Evolutionary conservation across 2,329 filamentous ascomycete species (phyloP).

Genomic region (Cladosporium austrohemisphaericum): DNA sequence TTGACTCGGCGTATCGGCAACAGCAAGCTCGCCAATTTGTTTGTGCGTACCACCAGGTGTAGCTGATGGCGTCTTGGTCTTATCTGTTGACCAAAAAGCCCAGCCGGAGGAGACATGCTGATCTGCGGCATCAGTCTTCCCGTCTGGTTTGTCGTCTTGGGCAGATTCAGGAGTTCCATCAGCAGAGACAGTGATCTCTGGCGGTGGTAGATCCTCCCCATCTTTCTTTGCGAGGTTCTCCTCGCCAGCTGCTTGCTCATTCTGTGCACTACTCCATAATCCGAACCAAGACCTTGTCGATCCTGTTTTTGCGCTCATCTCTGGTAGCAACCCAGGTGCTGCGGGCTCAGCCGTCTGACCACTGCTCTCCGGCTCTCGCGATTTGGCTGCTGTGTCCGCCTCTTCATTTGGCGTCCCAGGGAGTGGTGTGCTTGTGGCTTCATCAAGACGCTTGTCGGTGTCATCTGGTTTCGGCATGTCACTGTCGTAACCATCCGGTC

Average conservation of each 20-base stretch:
- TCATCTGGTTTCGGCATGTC: slow-evolving; percentile 37
- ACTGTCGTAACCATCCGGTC: slow-evolving; percentile 44
- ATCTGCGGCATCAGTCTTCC: slow-evolving; percentile 21
- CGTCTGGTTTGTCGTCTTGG: slow-evolving; percentile 3
- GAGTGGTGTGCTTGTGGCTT: slow-evolving; percentile 40
- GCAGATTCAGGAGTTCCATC: slow-evolving; percentile 14
- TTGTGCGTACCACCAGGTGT: slow-evolving; percentile 57
- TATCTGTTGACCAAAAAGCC: slow-evolving; percentile 74
- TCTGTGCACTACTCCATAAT: slow-evolving; percentile 47
- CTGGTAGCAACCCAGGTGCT: slow-evolving; percentile 18
- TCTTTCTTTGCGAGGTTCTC: slow-evolving; percentile 22
- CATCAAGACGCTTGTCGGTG: slow-evolving; percentile 28
- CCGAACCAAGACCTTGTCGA: slow-evolving; percentile 45
- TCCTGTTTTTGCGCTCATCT: slow-evolving; percentile 21
- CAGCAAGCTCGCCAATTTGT: slow-evolving; percentile 49
- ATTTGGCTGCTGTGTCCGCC: neutral
- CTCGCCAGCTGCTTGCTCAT: slow-evolving; percentile 31
- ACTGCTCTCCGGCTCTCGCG: neutral
- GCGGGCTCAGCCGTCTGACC: neutral
- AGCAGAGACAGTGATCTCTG: slow-evolving; percentile 17
- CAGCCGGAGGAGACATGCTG: slow-evolving; percentile 58
- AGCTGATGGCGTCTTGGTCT: slow-evolving; percentile 48
- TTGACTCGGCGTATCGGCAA: slow-evolving; percentile 49
- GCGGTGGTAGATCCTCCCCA: slow-evolving; percentile 16
- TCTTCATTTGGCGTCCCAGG: slow-evolving; percentile 33